phyloP scores from a whole-genome alignment of 1,139 yeast species.

The Protomyces inundatus region DNA sequence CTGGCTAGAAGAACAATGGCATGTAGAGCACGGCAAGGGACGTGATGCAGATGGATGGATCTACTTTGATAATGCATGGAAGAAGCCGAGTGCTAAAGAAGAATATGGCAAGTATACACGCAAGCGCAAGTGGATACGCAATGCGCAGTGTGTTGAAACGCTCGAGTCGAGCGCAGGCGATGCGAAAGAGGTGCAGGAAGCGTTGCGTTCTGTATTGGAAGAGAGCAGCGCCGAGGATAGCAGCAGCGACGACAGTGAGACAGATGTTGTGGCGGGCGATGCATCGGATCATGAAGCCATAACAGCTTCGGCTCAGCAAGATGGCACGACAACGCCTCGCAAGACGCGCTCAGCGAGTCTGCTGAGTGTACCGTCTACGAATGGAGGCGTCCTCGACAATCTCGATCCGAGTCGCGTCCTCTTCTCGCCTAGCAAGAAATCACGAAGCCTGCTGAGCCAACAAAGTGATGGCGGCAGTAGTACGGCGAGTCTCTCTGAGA shows the following conservation, averaged over 20 bases:
- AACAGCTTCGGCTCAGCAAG: neutral
- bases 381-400: neutral
- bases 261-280: neutral
- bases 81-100: constrained; percentile 73
- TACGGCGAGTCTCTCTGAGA: neutral
- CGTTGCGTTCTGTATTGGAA: neutral
- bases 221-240: neutral
- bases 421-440: neutral
- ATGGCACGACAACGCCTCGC: neutral
- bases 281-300: neutral
- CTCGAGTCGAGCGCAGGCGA: neutral
- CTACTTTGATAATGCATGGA: constrained; percentile 91
- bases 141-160: constrained; percentile 19
- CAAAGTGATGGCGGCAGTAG: neutral
- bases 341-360: neutral
- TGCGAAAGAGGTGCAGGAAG: neutral
- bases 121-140: constrained; percentile 23
- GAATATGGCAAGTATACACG: constrained; percentile 77
- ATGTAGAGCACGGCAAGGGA: constrained; percentile 47
- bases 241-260: neutral
- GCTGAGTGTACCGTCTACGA: neutral
- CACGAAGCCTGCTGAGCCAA: neutral
- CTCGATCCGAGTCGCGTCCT: neutral
- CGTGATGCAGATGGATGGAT: constrained; percentile 71
- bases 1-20: constrained; percentile 93